phyloP scores from a whole-genome alignment of 805 yeast genomes.

The Cephaloascus fragrans region DNA sequence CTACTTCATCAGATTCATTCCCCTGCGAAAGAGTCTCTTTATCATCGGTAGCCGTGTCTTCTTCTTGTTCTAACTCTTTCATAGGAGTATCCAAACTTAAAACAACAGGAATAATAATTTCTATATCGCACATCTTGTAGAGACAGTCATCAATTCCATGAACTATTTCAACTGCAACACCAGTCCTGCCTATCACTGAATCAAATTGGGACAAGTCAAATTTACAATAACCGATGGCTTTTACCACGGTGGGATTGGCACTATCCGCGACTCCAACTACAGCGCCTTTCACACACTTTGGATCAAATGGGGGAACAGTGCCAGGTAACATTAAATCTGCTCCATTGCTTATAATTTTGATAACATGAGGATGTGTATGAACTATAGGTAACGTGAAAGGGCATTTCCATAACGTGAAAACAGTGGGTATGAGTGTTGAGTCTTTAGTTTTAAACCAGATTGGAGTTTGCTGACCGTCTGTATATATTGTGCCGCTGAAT shows the following conservation, averaged over 20 bases:
- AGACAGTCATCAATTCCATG: slow-evolving; percentile 65
- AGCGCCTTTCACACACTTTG: slow-evolving; percentile 34
- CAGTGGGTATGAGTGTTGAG: slow-evolving; percentile 53
- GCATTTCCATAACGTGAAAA: slow-evolving; percentile 61
- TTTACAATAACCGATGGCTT: slow-evolving; percentile 63
- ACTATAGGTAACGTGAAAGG: slow-evolving; percentile 61
- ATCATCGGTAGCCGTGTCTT: slow-evolving; percentile 10
- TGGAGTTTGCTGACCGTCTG: slow-evolving; percentile 56
- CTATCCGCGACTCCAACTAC: slow-evolving; percentile 66
- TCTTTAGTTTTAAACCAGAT: slow-evolving; percentile 61
- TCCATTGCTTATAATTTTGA: slow-evolving; percentile 62
- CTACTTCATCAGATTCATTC: slow-evolving; percentile 4
- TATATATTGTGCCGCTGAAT: slow-evolving; percentile 52
- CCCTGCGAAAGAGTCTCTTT: slow-evolving; percentile 6
- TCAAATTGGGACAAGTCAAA: slow-evolving; percentile 33
- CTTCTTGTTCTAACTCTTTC: slow-evolving; percentile 13
- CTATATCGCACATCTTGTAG: slow-evolving; percentile 39
- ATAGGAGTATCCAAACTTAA: slow-evolving; percentile 28
- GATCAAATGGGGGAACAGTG: slow-evolving; percentile 49
- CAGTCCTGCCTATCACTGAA: slow-evolving; percentile 52
- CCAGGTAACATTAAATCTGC: slow-evolving; percentile 81
- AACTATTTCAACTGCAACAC: slow-evolving; percentile 69
- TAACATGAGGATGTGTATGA: slow-evolving; percentile 63
- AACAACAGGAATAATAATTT: slow-evolving; percentile 17
- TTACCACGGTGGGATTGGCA: slow-evolving; percentile 48